Evolutionary conservation across 1,284 basidiomycete species (phyloP).

Genomic region (Tremellales sp.): DNA sequence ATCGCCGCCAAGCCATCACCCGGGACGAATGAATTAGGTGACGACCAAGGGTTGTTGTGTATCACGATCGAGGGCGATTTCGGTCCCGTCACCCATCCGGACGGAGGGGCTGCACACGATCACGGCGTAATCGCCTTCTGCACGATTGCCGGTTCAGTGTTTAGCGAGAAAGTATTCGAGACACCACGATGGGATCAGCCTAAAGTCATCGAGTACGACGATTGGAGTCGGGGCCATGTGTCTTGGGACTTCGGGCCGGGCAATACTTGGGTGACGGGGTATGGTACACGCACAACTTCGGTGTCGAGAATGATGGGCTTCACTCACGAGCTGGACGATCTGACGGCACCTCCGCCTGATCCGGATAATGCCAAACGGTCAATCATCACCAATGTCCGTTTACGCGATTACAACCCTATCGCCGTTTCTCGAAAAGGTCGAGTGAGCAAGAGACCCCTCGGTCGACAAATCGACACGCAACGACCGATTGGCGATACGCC

Average conservation of each 20-base stretch:
- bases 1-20: not conserved
- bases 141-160: not conserved
- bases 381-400: not conserved
- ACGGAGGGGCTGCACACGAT: not conserved
- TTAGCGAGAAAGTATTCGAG: too few relatives aligned
- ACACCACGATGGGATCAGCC: too few relatives aligned
- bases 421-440: not conserved
- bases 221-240: not conserved
- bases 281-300: not conserved
- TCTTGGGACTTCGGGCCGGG: not conserved
- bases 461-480: too few relatives aligned
- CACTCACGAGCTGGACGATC: not conserved
- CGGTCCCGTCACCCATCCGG: not conserved
- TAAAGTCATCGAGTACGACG: not conserved
- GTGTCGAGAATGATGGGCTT: not conserved
- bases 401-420: not conserved
- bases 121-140: not conserved
- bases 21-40: not conserved
- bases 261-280: not conserved
- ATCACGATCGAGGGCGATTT: constrained; percentile 5
- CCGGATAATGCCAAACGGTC: not conserved
- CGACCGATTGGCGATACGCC: too few relatives aligned
- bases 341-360: not conserved
- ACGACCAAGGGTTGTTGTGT: not conserved
- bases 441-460: not conserved